A percentile compares a stretch with the other conserved stretches of the same genome.
These are phyloP conservation scores for Lolium multiflorum DNA, from an alignment of 176 grass and related monocot genomes.

Conservation along the genomic window DNA sequence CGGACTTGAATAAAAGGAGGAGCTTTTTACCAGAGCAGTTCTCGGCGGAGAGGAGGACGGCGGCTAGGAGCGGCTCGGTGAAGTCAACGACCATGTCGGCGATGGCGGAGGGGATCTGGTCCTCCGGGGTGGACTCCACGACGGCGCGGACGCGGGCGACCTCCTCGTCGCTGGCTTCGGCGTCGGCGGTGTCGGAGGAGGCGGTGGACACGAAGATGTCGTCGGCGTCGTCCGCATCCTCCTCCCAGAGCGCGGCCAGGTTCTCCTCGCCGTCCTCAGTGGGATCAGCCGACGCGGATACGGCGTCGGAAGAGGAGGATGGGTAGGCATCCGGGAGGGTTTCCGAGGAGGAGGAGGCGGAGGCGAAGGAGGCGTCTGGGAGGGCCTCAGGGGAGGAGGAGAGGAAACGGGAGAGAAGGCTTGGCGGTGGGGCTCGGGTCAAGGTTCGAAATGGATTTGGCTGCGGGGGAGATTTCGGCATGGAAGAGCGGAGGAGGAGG, in stretches of 20 bases:
- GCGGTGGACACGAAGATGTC: conserved; percentile 45
- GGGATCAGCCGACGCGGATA: not conserved
- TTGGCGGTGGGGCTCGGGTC: conserved; percentile 16
- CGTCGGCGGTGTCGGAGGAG: conserved; percentile 17
- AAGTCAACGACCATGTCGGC: conserved; percentile 65
- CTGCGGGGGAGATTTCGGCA: conserved; percentile 24
- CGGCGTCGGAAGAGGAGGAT: not conserved
- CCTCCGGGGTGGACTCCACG: conserved; percentile 42
- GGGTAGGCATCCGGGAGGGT: conserved; percentile 10
- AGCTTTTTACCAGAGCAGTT: conserved; percentile 61
- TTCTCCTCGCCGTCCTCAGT: conserved; percentile 48
- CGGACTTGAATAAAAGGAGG: conserved; percentile 63
- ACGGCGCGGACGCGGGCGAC: conserved; percentile 54
- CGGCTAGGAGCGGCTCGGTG: conserved; percentile 70
- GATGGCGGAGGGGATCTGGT: conserved; percentile 59
- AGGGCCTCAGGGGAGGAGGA: conserved; percentile 64
- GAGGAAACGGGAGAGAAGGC: conserved; percentile 54
- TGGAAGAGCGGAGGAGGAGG: conserved; percentile 63
- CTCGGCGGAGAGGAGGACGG: conserved; percentile 56
- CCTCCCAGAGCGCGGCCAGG: conserved; percentile 72
- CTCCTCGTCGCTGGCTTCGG: conserved; percentile 58
- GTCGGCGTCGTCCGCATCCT: conserved; percentile 50
- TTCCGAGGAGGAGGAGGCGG: conserved; percentile 11
- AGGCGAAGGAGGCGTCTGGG: conserved; percentile 2
- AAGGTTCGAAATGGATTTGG: conserved; percentile 32